phyloP scores from a whole-genome alignment of 1,284 basidiomycete genomes.

The Ganoderma sp. region DNA sequence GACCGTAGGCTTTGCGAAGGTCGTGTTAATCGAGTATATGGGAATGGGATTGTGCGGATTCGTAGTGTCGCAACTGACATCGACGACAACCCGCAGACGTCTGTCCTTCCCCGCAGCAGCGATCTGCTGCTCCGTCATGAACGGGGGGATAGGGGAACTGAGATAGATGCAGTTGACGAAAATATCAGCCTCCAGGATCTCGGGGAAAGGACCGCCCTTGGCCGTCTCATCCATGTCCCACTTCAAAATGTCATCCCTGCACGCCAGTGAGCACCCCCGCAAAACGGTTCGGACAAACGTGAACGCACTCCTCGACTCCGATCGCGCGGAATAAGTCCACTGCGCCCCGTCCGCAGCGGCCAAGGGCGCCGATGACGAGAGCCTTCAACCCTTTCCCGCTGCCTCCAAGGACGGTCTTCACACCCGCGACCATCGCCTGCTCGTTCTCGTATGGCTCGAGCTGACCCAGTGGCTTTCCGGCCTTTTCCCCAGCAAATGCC shows the following conservation, averaged over 20 bases:
- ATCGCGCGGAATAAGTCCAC: conserved; percentile 95
- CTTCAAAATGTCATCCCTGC: conserved; percentile 91
- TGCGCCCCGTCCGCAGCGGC: conserved; percentile 95
- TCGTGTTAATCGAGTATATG: conserved; percentile 95
- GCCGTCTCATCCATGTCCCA: conserved; percentile 99
- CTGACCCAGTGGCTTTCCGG: conserved; percentile 65
- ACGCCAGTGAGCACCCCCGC: conserved; percentile 13
- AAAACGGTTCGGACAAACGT: conserved; percentile 7
- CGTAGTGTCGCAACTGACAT: conserved; percentile 99
- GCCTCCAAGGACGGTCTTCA: conserved; percentile 73
- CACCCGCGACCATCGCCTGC: conserved; percentile 76
- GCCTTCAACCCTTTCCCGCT: conserved; percentile 82
- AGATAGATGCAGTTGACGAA: conserved; percentile 99
- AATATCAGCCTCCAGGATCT: conserved; percentile 96
- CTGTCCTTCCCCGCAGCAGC: conserved; percentile 72
- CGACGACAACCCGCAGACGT: conserved; percentile 86
- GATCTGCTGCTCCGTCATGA: conserved; percentile 82
- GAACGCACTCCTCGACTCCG: conserved; percentile 83
- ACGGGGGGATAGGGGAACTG: conserved; percentile 86
- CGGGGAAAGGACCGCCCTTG: conserved; percentile 95
- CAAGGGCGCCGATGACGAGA: conserved; percentile 95
- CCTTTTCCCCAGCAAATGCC: conserved; percentile 76
- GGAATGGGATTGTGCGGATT: conserved; percentile 99
- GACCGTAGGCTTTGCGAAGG: conserved; percentile 93
- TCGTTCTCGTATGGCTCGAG: conserved; percentile 87